A percentile compares a stretch with the other conserved stretches of the same genome.
These are phyloP conservation scores for Gossypium davidsonii DNA, from an alignment of 441 rosid genomes.

Conservation along the genomic window DNA sequence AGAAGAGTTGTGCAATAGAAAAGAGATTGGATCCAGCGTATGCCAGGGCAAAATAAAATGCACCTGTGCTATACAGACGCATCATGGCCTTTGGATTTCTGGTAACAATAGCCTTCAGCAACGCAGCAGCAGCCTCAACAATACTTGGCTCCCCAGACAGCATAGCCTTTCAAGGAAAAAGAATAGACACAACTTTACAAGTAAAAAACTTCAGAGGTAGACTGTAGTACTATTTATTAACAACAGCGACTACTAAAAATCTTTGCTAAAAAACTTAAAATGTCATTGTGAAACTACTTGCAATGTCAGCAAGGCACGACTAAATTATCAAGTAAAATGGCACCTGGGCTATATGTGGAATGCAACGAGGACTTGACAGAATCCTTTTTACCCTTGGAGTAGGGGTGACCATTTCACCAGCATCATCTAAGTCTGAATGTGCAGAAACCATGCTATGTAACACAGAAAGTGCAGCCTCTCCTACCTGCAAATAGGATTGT, in stretches of 20 bases:
- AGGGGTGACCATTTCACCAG: constrained; percentile 99
- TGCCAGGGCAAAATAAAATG: constrained; percentile 92
- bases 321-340: constrained; percentile 6
- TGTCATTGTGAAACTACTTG: not conserved
- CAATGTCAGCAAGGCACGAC: not conserved
- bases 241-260: not conserved
- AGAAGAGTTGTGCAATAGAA: constrained; percentile 89
- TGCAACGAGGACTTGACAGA: constrained; percentile 92
- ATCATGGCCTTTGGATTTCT: constrained; percentile 99
- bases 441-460: constrained; percentile 98
- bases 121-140: constrained; percentile 91
- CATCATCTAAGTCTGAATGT: constrained; percentile 98
- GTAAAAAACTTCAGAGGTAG: not conserved
- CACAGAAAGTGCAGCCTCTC: constrained; percentile 93
- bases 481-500: constrained; percentile 52
- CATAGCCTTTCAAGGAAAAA: constrained; percentile 47
- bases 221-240: not conserved
- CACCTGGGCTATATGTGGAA: constrained; percentile 99
- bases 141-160: constrained; percentile 97
- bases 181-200: not conserved
- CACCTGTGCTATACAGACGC: constrained; percentile 91
- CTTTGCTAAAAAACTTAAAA: not conserved
- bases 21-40: constrained; percentile 97
- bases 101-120: constrained; percentile 91
- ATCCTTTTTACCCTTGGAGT: constrained; percentile 95